These are phyloP conservation scores for Fusarium fracticaudum DNA, from an alignment of 2,329 filamentous ascomycete genomes.

Conservation along the genomic window DNA sequence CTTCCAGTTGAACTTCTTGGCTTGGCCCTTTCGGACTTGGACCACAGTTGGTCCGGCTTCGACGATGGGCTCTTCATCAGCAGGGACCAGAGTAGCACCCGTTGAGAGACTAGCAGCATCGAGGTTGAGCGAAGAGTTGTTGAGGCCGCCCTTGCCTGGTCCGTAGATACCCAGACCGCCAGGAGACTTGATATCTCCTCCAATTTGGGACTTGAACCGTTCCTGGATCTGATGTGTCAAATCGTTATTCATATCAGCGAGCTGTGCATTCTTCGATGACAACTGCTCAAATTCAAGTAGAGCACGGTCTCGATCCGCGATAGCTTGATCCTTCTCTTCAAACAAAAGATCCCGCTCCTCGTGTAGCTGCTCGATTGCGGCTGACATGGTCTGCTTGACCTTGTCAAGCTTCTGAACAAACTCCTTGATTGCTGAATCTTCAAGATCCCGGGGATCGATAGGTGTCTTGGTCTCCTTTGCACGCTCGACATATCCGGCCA, in stretches of 20 bases:
- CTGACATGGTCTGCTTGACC: slow-evolving; percentile 67
- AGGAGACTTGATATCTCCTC: slow-evolving; percentile 58
- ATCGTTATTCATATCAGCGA: slow-evolving; percentile 95
- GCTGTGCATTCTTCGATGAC: slow-evolving; percentile 91
- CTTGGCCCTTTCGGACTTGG: slow-evolving; percentile 92
- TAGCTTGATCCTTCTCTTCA: slow-evolving; percentile 84
- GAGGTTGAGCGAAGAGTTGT: slow-evolving; percentile 61
- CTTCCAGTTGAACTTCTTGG: slow-evolving; percentile 99
- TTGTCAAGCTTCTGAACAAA: slow-evolving; percentile 79
- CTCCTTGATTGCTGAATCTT: slow-evolving; percentile 90
- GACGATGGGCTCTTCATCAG: slow-evolving; percentile 74
- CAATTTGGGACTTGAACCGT: slow-evolving; percentile 83
- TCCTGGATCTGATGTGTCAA: slow-evolving; percentile 94
- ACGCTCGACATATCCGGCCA: slow-evolving; percentile 86
- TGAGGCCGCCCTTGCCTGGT: slow-evolving; percentile 61
- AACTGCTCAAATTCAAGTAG: slow-evolving; percentile 96
- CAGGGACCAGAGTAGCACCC: slow-evolving; percentile 66
- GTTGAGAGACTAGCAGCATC: slow-evolving; percentile 65
- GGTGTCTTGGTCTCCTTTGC: slow-evolving; percentile 85
- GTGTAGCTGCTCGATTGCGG: slow-evolving; percentile 67
- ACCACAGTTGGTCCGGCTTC: slow-evolving; percentile 88
- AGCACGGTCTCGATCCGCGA: slow-evolving; percentile 89
- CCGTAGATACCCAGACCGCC: slow-evolving; percentile 68
- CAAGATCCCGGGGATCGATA: slow-evolving; percentile 82
- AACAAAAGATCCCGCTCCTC: slow-evolving; percentile 81